These are phyloP conservation scores for Athelia psychrophila DNA, from an alignment of 1,284 basidiomycete species.

Conservation along the genomic window DNA sequence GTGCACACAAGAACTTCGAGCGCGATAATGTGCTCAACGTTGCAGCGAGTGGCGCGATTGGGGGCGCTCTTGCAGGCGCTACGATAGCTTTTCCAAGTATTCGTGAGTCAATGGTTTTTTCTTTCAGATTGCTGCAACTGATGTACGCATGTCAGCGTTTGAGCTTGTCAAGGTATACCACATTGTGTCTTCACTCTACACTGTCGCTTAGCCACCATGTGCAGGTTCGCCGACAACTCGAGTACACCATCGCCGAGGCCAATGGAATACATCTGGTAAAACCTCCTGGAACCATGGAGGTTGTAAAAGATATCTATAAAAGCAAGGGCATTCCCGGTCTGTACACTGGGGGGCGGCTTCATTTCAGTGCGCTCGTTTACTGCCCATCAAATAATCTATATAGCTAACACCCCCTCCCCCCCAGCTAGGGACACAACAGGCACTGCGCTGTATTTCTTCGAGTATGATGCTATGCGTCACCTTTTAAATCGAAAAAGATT, in stretches of 20 bases:
- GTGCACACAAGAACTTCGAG: conserved; percentile 56
- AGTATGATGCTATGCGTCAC: conserved; percentile 84
- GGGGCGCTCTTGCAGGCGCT: conserved; percentile 81
- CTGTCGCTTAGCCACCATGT: conserved; percentile 2
- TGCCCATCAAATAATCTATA: conserved; percentile 5
- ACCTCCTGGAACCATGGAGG: conserved; percentile 70
- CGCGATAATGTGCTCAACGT: conserved; percentile 64
- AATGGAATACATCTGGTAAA: conserved; percentile 67
- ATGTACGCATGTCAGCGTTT: conserved; percentile 58
- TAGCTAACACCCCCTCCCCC: not conserved
- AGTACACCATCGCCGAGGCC: conserved; percentile 87
- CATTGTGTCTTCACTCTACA: not conserved
- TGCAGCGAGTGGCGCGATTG: conserved; percentile 71
- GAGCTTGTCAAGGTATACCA: conserved; percentile 89
- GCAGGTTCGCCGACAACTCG: conserved; percentile 87
- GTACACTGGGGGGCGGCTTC: conserved; percentile 82
- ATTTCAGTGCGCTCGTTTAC: conserved; percentile 52
- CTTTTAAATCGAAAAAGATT: conserved; percentile 66
- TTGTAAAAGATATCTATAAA: conserved; percentile 69
- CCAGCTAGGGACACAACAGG: conserved; percentile 79
- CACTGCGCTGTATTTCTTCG: conserved; percentile 83
- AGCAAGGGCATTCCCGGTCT: conserved; percentile 68
- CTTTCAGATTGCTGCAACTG: not conserved
- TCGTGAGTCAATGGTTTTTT: conserved; percentile 51
- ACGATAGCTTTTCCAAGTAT: conserved; percentile 82